Conservation (phyloP, 805 yeast genomes). For the Schwanniomyces polymorphus region DNA sequence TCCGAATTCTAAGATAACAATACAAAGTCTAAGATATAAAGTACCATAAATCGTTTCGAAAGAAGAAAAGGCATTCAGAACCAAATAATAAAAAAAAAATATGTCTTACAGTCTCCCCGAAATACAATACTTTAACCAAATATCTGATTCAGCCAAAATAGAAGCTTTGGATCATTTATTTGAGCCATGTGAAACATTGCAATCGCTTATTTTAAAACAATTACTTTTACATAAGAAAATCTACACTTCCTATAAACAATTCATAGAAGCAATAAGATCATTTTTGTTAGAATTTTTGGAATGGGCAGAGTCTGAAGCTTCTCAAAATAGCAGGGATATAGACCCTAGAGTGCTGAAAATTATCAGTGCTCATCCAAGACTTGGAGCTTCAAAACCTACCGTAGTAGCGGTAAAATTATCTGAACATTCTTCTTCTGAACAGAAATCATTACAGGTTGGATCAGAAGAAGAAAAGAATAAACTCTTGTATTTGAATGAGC, state of each 20-base stretch:
- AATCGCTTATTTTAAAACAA: constrained; percentile 30
- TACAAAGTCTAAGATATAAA: background rate
- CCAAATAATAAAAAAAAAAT: background rate
- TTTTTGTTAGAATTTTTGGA: constrained; percentile 33
- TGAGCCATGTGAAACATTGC: constrained; percentile 58
- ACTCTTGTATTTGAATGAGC: constrained; percentile 53
- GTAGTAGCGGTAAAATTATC: constrained; percentile 51
- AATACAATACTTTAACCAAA: constrained; percentile 13
- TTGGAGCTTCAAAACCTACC: constrained; percentile 59
- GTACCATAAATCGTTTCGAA: background rate
- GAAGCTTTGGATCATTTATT: constrained; percentile 56
- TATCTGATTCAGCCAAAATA: constrained; percentile 24
- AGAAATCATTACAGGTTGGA: constrained; percentile 55
- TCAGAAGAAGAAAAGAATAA: constrained; percentile 49
- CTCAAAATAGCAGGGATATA: constrained; percentile 15
- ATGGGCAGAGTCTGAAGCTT: constrained; percentile 19
- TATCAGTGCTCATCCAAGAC: constrained; percentile 88
- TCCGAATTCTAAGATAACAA: background rate
- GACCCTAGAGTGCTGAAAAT: constrained; percentile 45
- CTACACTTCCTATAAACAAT: constrained; percentile 22
- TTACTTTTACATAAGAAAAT: constrained; percentile 13
- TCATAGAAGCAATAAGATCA: constrained; percentile 48
- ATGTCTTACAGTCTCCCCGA: constrained; percentile 27
- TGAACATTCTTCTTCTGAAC: constrained; percentile 69
- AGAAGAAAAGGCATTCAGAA: background rate